Evolutionary conservation across 371 early-diverging fungal species (phyloP).

Genomic region (Smittium culicis): DNA sequence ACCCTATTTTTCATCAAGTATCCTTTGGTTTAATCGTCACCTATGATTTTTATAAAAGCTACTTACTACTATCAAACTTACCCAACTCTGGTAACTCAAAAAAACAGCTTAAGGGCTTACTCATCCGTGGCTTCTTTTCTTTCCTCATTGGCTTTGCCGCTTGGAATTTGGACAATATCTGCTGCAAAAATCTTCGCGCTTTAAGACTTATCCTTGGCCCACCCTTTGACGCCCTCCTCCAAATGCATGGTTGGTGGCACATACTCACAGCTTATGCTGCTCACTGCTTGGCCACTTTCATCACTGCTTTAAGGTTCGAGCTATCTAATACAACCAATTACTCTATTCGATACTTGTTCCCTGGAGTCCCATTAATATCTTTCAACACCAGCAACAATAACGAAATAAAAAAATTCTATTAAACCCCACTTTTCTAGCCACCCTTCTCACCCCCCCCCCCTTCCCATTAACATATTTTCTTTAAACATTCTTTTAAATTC

Average conservation of each 20-base stretch:
- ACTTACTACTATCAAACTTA: constrained; percentile 26
- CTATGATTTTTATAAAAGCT: constrained; percentile 22
- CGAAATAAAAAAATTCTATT: too few species aligned
- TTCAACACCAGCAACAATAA: constrained; percentile 2
- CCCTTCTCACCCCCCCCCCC: too few species aligned
- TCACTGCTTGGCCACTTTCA: constrained; percentile 6
- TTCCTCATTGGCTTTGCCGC: constrained; percentile 42
- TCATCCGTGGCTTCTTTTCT: constrained; percentile 17
- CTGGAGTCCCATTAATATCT: background rate
- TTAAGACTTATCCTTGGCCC: constrained; percentile 36
- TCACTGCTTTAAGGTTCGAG: constrained; percentile 3
- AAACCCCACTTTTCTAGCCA: too few species aligned
- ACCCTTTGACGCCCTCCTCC: constrained; percentile 39
- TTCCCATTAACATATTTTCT: too few species aligned
- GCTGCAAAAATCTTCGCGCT: constrained; percentile 40
- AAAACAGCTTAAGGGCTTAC: constrained; percentile 16
- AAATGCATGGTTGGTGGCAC: constrained; percentile 78
- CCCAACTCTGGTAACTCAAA: constrained; percentile 11
- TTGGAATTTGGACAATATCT: constrained; percentile 66
- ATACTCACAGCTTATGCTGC: constrained; percentile 41
- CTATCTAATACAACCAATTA: background rate
- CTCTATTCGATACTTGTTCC: background rate
- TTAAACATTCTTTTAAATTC: too few species aligned
- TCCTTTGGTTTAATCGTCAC: constrained; percentile 19
- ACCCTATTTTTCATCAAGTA: constrained; percentile 24